These are phyloP conservation scores for Candida boleticola DNA, from an alignment of 805 yeast genomes.

Conservation along the genomic window DNA sequence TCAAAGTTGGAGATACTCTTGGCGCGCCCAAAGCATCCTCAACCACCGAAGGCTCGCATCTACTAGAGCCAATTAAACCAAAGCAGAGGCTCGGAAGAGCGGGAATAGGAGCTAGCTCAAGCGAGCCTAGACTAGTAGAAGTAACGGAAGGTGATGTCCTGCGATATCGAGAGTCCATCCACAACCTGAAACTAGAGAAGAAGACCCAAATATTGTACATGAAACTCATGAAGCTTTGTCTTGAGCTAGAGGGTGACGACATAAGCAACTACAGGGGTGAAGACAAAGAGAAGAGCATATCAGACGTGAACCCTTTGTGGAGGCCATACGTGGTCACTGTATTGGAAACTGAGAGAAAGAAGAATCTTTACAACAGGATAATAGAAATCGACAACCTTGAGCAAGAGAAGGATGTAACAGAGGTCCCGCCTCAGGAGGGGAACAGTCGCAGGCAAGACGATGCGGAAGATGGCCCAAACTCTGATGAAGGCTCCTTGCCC, in stretches of 20 bases:
- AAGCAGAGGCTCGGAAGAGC: constrained; percentile 13
- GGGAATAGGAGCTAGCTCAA: constrained; percentile 20
- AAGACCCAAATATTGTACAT: constrained; percentile 14
- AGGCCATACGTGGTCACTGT: constrained; percentile 21
- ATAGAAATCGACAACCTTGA: constrained; percentile 1
- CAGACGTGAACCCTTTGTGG: constrained; percentile 40
- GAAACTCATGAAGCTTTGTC: constrained; percentile 41
- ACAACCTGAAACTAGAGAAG: constrained; percentile 10
- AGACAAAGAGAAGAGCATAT: constrained; percentile 24
- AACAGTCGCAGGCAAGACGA: too few relatives aligned
- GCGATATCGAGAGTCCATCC: constrained; percentile 16
- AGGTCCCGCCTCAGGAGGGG: too few relatives aligned
- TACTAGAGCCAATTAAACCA: constrained; percentile 30
- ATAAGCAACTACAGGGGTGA: constrained; percentile 17
- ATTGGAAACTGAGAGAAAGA: constrained; percentile 1
- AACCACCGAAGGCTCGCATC: constrained; percentile 9
- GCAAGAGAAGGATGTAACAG: background rate
- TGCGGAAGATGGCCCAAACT: too few relatives aligned
- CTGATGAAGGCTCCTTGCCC: too few relatives aligned
- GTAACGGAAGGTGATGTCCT: constrained; percentile 11
- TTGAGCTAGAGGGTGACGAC: constrained; percentile 25
- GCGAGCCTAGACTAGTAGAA: background rate
- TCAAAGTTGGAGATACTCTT: constrained; percentile 43
- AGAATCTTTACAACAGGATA: background rate
- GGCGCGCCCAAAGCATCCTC: constrained; percentile 25